phyloP scores from a whole-genome alignment of 2,329 filamentous ascomycete genomes.

The Penicillium olsonii region DNA sequence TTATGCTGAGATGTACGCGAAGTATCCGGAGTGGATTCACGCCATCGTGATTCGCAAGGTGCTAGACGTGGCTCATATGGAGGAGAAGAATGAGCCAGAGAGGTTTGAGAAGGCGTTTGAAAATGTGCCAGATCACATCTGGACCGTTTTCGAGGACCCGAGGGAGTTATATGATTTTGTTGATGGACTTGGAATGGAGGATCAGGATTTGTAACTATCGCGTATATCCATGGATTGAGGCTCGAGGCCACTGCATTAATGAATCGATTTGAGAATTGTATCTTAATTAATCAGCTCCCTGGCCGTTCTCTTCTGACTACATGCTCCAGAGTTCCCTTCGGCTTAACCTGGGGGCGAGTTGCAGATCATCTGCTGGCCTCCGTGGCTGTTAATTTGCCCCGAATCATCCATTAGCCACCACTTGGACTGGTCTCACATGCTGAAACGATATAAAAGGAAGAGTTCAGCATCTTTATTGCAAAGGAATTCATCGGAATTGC shows the following conservation, averaged over 20 bases:
- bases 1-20: slow-evolving; percentile 75
- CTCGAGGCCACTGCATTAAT: not conserved
- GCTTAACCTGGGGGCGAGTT: too few species aligned
- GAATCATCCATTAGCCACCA: not conserved
- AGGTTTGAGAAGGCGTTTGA: slow-evolving; percentile 84
- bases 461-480: not conserved
- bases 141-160: slow-evolving; percentile 82
- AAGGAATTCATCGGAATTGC: slow-evolving; percentile 5
- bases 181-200: slow-evolving; percentile 28
- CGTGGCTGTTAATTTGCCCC: not conserved
- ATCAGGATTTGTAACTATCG: slow-evolving; percentile 15
- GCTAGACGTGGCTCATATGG: slow-evolving; percentile 71
- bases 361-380: too few species aligned
- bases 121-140: slow-evolving; percentile 67
- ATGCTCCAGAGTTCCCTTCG: too few species aligned
- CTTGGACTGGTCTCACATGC: not conserved
- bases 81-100: slow-evolving; percentile 70
- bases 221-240: slow-evolving; percentile 8
- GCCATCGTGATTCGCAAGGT: slow-evolving; percentile 86
- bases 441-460: not conserved
- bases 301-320: too few species aligned
- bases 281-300: not conserved
- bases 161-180: slow-evolving; percentile 56
- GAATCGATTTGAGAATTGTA: not conserved
- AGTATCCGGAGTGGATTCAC: slow-evolving; percentile 73